A percentile compares a stretch with the other conserved stretches of the same genome.
Conservation (phyloP, 2,329 filamentous ascomycete species). For the Aureobasidium sp. region DNA sequence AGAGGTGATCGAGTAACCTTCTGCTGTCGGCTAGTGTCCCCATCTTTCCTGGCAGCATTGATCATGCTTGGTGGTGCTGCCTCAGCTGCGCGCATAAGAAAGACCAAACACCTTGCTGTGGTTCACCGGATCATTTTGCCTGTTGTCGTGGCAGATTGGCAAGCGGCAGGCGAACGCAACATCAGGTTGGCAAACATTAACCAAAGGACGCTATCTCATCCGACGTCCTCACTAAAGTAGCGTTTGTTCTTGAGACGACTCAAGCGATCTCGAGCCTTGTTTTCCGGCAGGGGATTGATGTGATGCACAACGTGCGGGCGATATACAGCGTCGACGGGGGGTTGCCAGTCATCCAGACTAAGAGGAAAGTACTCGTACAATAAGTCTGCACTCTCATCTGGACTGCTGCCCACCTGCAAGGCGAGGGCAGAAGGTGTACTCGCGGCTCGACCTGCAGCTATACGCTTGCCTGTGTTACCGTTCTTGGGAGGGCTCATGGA, state of each 20-base stretch:
- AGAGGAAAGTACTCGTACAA: slow-evolving; percentile 94
- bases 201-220: slow-evolving; percentile 14
- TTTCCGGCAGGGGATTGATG: slow-evolving; percentile 43
- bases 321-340: slow-evolving; percentile 82
- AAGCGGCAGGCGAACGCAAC: no score
- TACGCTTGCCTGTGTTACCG: slow-evolving; percentile 5
- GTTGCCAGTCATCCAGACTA: slow-evolving; percentile 86
- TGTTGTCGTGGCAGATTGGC: no score
- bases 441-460: slow-evolving; percentile 22
- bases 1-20: no score
- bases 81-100: no score
- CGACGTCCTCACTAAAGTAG: slow-evolving; percentile 40
- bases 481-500: not conserved
- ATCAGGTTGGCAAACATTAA: no score
- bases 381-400: slow-evolving; percentile 69
- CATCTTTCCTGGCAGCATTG: no score
- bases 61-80: no score
- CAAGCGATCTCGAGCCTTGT: slow-evolving; percentile 15
- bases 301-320: slow-evolving; percentile 91
- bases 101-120: no score
- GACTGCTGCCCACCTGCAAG: slow-evolving; percentile 47
- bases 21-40: no score
- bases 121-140: no score
- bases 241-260: slow-evolving; percentile 33
- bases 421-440: slow-evolving; percentile 38